Base-by-base conservation (phyloP, 176 grass and related monocot species). In the Neostapfia colusana region DNA sequence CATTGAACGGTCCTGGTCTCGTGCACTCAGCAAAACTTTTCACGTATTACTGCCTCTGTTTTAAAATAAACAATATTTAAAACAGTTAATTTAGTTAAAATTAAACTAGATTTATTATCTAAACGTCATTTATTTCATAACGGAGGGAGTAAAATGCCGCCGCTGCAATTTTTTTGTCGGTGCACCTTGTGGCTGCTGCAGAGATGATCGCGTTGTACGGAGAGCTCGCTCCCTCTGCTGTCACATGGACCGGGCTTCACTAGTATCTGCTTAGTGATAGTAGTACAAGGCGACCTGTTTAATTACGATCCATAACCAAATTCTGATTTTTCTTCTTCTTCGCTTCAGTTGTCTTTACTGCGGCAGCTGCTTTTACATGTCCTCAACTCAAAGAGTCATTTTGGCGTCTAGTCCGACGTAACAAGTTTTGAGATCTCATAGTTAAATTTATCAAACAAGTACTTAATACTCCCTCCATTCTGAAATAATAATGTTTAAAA, bases 141-240 rank as follows among this genome's bases (percentile, higher is more conserved):
- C n/a, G n/a, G n/a, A n/a, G n/a, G n/a, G n/a, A n/a, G n/a, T n/a
- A n/a, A n/a, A n/a, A n/a, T n/a, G 6, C 15, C 2, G 12, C 28
- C 15, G 11, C 3, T 49, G 45, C 26, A 23, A 41, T 36, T 26
- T 11, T 41, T 27, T 27, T 58, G 36, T 73, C 34, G 51, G 71
- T 58, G 37, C 7, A 58, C 51, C 51, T 73, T 57, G 70, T 57
- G 36, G 70, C 50, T 57, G 35, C 51, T 18, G 13, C 45, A 73
- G 20, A 39, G 57, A 60, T 58, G 24, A 59, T 28, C n/a, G 20
- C 1, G 48, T 56, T 38, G 10, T 14, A 41, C 12, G 26, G 25
- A 56, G 0, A 26, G 24, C 24, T 42, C 36, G 35, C 50, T 17
- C 45, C 12, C 45, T 37, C 12, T 31, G 2, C 56, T 14, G 24